A percentile compares a stretch with the other conserved stretches of the same genome.
phyloP scores from a whole-genome alignment of 441 rosid genomes.

The Populus hybrid region DNA sequence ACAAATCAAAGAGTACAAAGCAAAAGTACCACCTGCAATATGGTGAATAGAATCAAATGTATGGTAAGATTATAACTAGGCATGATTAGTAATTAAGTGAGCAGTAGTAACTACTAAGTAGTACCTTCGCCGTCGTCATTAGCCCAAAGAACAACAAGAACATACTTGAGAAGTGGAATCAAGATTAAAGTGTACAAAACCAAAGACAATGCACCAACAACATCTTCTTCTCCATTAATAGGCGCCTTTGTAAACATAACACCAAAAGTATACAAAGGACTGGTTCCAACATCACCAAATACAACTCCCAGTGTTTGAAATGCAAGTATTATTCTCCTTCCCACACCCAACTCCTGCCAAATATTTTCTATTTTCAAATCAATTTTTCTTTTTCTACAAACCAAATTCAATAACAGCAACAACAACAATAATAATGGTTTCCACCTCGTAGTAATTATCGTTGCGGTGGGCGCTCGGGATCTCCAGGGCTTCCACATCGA shows the following conservation, averaged over 20 bases:
- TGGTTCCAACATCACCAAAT: slow-evolving; percentile 98
- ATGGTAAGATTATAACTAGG: not conserved
- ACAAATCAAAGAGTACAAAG: slow-evolving; percentile 88
- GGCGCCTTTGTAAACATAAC: slow-evolving; percentile 93
- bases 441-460: slow-evolving; percentile 61
- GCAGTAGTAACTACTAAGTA: not conserved
- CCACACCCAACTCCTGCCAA: slow-evolving; percentile 67
- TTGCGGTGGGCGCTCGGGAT: slow-evolving; percentile 75
- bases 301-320: slow-evolving; percentile 94
- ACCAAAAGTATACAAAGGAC: slow-evolving; percentile 90
- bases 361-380: not conserved
- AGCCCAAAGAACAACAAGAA: slow-evolving; percentile 93
- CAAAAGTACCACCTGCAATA: slow-evolving; percentile 90
- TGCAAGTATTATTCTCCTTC: slow-evolving; percentile 76
- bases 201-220: slow-evolving; percentile 87
- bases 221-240: slow-evolving; percentile 71
- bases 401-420: not conserved
- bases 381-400: not conserved
- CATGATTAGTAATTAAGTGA: not conserved
- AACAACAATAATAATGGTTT: not conserved
- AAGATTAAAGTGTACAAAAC: slow-evolving; percentile 83
- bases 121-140: slow-evolving; percentile 98
- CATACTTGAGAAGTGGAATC: slow-evolving; percentile 85
- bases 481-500: slow-evolving; percentile 96
- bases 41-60: not conserved